Evolutionary conservation across 2,329 filamentous ascomycete species (phyloP).

Genomic region (Talaromyces piceae): DNA sequence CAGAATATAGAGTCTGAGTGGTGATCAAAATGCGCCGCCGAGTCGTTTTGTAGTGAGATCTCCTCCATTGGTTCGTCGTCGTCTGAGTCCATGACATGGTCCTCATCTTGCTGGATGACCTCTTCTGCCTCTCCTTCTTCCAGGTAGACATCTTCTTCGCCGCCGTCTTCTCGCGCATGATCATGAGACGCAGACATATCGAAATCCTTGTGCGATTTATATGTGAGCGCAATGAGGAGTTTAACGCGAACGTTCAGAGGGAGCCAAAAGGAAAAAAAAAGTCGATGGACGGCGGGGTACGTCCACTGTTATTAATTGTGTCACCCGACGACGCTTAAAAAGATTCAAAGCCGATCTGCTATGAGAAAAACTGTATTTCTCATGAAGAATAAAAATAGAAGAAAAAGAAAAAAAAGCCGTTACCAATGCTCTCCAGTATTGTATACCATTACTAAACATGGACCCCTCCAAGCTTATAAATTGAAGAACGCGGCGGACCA

Average conservation of each 20-base stretch:
- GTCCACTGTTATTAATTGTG: background rate
- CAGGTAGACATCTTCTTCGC: conserved; percentile 64
- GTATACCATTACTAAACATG: background rate
- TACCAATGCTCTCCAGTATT: background rate
- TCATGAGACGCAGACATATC: conserved; percentile 30
- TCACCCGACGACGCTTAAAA: background rate
- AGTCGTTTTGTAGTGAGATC: conserved; percentile 82
- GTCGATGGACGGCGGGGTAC: background rate
- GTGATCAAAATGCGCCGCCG: conserved; percentile 79
- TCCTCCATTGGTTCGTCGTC: conserved; percentile 29
- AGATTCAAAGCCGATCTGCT: too few species aligned
- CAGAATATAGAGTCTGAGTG: conserved; percentile 91
- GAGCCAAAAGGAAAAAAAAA: background rate
- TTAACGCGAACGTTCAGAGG: background rate
- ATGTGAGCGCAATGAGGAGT: background rate
- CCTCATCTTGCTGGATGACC: conserved; percentile 59
- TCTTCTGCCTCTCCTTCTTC: conserved; percentile 71
- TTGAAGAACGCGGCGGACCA: conserved; percentile 6
- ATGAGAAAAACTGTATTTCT: too few species aligned
- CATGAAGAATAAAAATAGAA: background rate
- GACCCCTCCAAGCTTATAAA: conserved; percentile 12
- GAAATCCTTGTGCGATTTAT: background rate
- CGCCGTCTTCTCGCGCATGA: conserved; percentile 34
- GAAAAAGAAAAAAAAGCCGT: background rate
- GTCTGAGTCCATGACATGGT: conserved; percentile 71